Conservation (phyloP, 352 stramenopile species). For the Phytopythium litorale region DNA sequence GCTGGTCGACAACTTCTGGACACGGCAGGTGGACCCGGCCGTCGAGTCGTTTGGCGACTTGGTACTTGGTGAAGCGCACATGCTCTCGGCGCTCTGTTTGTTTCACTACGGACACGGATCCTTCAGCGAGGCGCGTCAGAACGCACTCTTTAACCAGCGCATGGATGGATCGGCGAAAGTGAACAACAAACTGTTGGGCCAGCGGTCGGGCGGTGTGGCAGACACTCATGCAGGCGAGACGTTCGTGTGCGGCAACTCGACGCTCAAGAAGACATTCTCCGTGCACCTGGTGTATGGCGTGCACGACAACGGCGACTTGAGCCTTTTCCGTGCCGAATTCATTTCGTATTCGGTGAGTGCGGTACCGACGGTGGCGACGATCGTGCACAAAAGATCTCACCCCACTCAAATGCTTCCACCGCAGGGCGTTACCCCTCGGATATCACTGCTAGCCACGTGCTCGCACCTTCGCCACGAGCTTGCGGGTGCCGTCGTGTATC, state of each 20-base stretch:
- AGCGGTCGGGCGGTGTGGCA: slow-evolving; percentile 42
- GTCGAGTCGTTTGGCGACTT: slow-evolving; percentile 41
- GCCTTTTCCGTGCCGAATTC: slow-evolving; percentile 63
- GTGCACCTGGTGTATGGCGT: slow-evolving; percentile 65
- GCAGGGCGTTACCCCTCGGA: slow-evolving; percentile 49
- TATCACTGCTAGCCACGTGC: slow-evolving; percentile 55
- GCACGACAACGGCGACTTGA: slow-evolving; percentile 68
- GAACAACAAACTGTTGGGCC: slow-evolving; percentile 59
- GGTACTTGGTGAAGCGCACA: slow-evolving; percentile 63
- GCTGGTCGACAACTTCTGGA: slow-evolving; percentile 36
- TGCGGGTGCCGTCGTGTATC: slow-evolving; percentile 44
- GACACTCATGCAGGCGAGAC: slow-evolving; percentile 66
- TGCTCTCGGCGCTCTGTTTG: slow-evolving; percentile 61
- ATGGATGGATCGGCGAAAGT: slow-evolving; percentile 58
- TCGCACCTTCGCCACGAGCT: slow-evolving; percentile 46
- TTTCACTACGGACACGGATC: slow-evolving; percentile 69
- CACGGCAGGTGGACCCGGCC: slow-evolving; percentile 17
- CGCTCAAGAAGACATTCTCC: slow-evolving; percentile 54
- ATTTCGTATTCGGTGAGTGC: slow-evolving; percentile 64
- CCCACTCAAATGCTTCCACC: background rate
- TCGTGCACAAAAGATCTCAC: background rate
- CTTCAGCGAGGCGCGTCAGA: slow-evolving; percentile 46
- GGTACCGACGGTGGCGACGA: background rate
- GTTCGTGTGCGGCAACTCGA: slow-evolving; percentile 56
- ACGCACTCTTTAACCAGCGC: slow-evolving; percentile 61